These are phyloP conservation scores for Neospora caninum DNA, from an alignment of 169 alveolate genomes.

Conservation along the genomic window DNA sequence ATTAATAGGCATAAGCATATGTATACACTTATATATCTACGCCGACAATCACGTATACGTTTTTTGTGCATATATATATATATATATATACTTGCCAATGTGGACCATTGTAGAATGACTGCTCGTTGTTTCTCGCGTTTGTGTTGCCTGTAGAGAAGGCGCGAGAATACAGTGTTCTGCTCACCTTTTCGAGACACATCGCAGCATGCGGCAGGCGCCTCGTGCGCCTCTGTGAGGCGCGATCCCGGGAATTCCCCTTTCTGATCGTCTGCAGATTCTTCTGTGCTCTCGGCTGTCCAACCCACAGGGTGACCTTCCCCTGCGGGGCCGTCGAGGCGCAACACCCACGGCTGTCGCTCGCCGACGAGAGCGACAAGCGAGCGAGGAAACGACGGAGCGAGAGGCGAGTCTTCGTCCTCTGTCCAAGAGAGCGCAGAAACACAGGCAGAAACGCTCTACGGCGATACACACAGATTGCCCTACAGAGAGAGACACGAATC, in stretches of 20 bases:
- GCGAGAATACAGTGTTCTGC: neutral
- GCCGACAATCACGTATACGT: neutral
- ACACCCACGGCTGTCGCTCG: slow-evolving; percentile 14
- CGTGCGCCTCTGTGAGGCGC: neutral
- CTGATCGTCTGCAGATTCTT: neutral
- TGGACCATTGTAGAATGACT: neutral
- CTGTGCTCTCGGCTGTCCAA: neutral
- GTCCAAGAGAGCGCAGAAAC: too few species aligned
- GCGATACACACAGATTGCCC: too few species aligned
- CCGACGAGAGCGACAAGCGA: slow-evolving; percentile 17
- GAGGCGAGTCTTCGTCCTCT: neutral
- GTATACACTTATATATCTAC: too few species aligned
- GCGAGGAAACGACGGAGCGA: neutral
- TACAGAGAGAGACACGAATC: too few species aligned
- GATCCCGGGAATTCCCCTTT: neutral
- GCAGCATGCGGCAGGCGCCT: neutral
- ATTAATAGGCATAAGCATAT: too few species aligned
- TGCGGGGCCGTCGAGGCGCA: neutral
- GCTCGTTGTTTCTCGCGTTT: too few species aligned
- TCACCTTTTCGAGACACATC: neutral
- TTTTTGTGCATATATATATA: neutral
- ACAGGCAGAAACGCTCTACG: too few species aligned
- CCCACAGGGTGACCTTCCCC: neutral
- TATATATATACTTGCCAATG: neutral
- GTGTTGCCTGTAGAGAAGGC: too few species aligned